Evolutionary conservation across 2,329 filamentous ascomycete species (phyloP), one percentile per base, ranked within the genome.

Genomic region (Beauveria medogensis): DNA sequence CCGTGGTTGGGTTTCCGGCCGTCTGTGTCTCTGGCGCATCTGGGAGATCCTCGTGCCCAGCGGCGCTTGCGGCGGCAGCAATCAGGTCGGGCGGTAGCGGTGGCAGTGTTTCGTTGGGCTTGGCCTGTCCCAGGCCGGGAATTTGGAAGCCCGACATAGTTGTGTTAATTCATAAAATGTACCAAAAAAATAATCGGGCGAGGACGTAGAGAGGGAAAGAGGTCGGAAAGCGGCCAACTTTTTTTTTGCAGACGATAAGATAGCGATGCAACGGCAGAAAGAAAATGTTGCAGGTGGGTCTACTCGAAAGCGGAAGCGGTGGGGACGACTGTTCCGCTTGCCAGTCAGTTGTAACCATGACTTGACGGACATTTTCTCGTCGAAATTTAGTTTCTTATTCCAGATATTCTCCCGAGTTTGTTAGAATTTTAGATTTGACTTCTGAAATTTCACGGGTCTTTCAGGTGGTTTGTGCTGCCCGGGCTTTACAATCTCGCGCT

Each of bases 111-210:
- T 78, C 75, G 59, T 77, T 76, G 5, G 74, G 74, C 63, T 74
- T 76, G 55, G 75, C 75, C 63, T 77, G 73, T 12, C 75, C 75
- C 18, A 78, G 67, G 58, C 75, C 75, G 34, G 75, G 75, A 40
- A 78, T 78, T 60, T 76, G 74, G 40, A 78, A 77, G 59, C 73
- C 73, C 28, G 75, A 73, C 75, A 77, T 78, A 10, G 8, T 61
- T 53, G 5, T 41, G 30, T 41, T 18, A 41, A 55, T 54, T 12
- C 9, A 8, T 22, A 28, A 46, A 7, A 28, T 22, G 3, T 24
- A 46, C n/a, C 5, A 16, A 53, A 24, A 24, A 34, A 37, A 24
- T 2, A 50, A 12, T 44, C 2, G 8, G 18, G 46, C 14, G 14
- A 12, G 47, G 16, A 18, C 30, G 46, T 28, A 44, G 30, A 46